Evolutionary conservation across 345 rosid species (phyloP).

Genomic region (Laguncularia racemosa): DNA sequence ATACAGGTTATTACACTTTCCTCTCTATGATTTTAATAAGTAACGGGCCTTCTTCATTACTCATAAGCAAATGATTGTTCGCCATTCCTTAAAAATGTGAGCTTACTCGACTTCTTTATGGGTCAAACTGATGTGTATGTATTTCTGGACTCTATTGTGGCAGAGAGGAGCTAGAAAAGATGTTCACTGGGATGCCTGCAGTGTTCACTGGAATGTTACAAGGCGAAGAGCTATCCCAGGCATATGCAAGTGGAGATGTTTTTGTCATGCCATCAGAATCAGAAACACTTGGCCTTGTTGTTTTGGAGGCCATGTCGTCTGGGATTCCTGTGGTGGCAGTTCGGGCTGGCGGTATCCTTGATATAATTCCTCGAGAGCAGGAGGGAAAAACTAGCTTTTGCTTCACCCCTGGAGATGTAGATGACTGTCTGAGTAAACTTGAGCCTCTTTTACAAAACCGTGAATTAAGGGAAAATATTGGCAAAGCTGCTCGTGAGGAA

Average conservation of each 20-base stretch:
- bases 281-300: slow-evolving; percentile 93
- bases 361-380: slow-evolving; percentile 82
- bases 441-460: slow-evolving; percentile 37
- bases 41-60: no score
- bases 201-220: slow-evolving; percentile 87
- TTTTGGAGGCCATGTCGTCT: slow-evolving; percentile 95
- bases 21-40: no score
- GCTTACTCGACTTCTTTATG: not conserved
- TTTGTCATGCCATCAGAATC: slow-evolving; percentile 98
- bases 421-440: slow-evolving; percentile 77
- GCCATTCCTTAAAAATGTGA: not conserved
- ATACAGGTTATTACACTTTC: slow-evolving; percentile 43
- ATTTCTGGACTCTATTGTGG: slow-evolving; percentile 4
- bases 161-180: slow-evolving; percentile 83
- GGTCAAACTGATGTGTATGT: not conserved
- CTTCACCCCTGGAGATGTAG: slow-evolving; percentile 70
- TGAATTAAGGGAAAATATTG: slow-evolving; percentile 62
- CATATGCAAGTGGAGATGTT: slow-evolving; percentile 95
- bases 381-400: slow-evolving; percentile 84
- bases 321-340: slow-evolving; percentile 90
- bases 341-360: slow-evolving; percentile 94
- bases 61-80: no score
- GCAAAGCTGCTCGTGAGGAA: slow-evolving; percentile 81
- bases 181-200: slow-evolving; percentile 80
- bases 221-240: slow-evolving; percentile 94